These are phyloP conservation scores for Cladosporium oxysporum DNA, from an alignment of 2,329 filamentous ascomycete species.

Conservation along the genomic window DNA sequence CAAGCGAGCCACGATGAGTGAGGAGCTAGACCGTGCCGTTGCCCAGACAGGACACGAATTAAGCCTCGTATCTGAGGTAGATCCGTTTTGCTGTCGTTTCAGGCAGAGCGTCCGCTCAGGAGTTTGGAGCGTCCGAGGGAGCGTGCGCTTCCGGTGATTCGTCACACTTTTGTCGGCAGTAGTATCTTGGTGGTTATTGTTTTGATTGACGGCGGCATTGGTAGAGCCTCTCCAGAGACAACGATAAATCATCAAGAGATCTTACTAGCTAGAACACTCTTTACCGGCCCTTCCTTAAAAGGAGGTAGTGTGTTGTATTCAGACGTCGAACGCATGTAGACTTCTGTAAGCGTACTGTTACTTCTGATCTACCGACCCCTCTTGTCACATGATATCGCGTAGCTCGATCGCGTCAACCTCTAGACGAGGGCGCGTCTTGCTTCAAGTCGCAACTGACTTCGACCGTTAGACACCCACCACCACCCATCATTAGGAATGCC, in stretches of 20 bases:
- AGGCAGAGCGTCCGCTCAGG: conserved; percentile 2
- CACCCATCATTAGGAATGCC: background rate
- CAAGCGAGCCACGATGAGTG: background rate
- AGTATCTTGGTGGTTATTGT: background rate
- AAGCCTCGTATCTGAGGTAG: conserved; percentile 4
- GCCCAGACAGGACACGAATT: background rate
- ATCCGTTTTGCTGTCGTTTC: conserved; percentile 7
- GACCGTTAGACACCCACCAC: background rate
- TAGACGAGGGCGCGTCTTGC: background rate
- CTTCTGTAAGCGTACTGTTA: background rate
- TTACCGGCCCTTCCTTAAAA: background rate
- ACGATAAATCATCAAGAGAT: background rate
- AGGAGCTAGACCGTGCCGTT: conserved; percentile 3
- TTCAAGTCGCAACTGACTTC: background rate
- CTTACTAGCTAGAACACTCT: background rate
- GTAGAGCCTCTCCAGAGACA: background rate
- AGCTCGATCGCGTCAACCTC: background rate
- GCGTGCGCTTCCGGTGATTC: background rate
- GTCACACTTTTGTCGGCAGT: background rate
- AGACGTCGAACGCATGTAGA: background rate
- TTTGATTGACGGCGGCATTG: background rate
- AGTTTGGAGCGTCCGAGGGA: background rate
- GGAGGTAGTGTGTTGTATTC: background rate
- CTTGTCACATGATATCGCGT: background rate
- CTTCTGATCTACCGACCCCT: background rate